Base-by-base conservation (phyloP, 2,329 filamentous ascomycete genomes). In the Colletotrichum sp. region DNA sequence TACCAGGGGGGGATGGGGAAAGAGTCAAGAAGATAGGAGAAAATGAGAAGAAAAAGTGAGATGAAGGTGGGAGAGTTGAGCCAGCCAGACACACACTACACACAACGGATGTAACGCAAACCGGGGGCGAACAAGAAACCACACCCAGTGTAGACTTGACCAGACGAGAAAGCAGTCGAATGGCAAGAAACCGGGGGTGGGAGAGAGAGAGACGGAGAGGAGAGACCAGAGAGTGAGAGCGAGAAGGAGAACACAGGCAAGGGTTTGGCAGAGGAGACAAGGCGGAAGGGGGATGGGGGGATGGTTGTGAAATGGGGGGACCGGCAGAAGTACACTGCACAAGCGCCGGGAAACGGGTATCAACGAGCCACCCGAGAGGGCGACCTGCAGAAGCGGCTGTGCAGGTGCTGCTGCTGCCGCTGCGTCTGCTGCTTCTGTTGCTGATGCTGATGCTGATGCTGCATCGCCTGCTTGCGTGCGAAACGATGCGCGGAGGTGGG, bases 181-280 rank as follows among this genome's bases (percentile, higher is more conserved):
- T 48, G 39, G 39, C 18, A 48, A 48, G 39, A 48, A 12, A 48
- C 39, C 39, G 39, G 39, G 39, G 39, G 18, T 48, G 39, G 43
- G 36, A 27, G 15, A 58, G 32, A 34, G 28, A 62, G 34, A 10
- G 25, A 27, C 16, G 12, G 22, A 39, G 18, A n/a, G 18, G 22
- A 22, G 36, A 27, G 48, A 30, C 25, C 34, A 36, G 36, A 34
- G 28, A 52, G 64, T 32, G 39, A 48, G 39, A 48, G 39, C 16
- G 39, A 43, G 39, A 43, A 12, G 39, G 39, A 48, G 39, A 48
- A 48, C 39, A 75, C 70, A 67, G 58, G 34, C 73, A 75, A 75
- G 73, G 70, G 70, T 68, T 73, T 75, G 64, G 70, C 48, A 75
- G 55, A 48, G 68, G 58, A 52, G 36, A 34, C 48, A 68, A 75